phyloP scores from a whole-genome alignment of 2,329 filamentous ascomycete genomes.

The Xylariales sp. region DNA sequence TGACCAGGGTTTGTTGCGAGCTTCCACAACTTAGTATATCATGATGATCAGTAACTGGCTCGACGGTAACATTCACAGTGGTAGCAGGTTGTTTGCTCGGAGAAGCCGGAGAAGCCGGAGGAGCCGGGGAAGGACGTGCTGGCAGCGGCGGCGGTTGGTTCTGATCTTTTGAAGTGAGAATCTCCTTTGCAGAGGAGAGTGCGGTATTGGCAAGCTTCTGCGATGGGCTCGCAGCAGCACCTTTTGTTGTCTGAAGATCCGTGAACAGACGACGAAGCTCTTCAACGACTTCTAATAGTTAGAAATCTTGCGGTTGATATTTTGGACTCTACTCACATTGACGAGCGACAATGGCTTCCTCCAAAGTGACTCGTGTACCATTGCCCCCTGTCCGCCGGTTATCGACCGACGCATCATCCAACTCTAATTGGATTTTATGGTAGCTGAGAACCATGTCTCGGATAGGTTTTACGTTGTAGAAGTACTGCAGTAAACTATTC shows the following conservation, averaged over 20 bases:
- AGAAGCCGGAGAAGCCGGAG: conserved; percentile 46
- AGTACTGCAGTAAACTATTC: conserved; percentile 95
- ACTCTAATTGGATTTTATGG: conserved; percentile 75
- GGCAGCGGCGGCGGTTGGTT: conserved; percentile 62
- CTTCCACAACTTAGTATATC: conserved; percentile 62
- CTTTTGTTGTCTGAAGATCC: conserved; percentile 73
- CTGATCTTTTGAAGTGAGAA: conserved; percentile 41
- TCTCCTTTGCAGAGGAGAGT: conserved; percentile 66
- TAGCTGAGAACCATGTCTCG: conserved; percentile 84
- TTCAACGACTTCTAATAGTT: conserved; percentile 69
- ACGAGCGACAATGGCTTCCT: conserved; percentile 73
- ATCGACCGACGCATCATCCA: conserved; percentile 71
- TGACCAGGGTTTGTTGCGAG: conserved; percentile 64
- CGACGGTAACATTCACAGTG: conserved; percentile 51
- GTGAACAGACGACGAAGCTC: conserved; percentile 78
- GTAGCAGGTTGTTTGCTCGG: conserved; percentile 51
- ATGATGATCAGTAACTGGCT: conserved; percentile 49
- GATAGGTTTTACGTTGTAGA: conserved; percentile 87
- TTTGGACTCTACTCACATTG: conserved; percentile 71
- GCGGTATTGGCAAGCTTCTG: conserved; percentile 84
- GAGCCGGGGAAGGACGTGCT: conserved; percentile 58
- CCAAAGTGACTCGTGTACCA: conserved; percentile 61
- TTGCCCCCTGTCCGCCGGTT: conserved; percentile 80
- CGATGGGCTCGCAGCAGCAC: conserved; percentile 74
- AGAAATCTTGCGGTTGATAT: conserved; percentile 24